Percentiles rank a stretch among this genome's conserved stretches.
Evolutionary conservation across 73 alveolate genomes (phyloP).

Genomic region (Paramecium pentaurelia): DNA sequence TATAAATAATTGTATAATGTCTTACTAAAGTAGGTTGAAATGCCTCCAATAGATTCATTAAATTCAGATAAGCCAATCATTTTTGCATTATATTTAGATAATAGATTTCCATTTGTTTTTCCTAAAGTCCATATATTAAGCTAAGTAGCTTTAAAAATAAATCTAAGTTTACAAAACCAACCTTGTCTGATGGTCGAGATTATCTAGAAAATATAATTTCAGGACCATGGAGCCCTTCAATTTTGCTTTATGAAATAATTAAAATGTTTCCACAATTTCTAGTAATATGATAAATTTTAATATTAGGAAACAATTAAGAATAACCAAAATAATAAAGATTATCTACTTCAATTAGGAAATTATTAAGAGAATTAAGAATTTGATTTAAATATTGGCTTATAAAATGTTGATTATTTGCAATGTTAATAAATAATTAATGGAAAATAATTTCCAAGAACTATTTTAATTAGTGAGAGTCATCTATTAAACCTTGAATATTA

Average conservation of each 20-base stretch:
- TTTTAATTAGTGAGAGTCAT: background rate
- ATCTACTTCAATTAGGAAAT: background rate
- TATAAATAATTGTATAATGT: background rate
- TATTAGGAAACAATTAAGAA: background rate
- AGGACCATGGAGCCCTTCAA: constrained; percentile 24
- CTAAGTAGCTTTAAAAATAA: background rate
- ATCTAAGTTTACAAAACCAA: background rate
- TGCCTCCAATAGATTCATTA: background rate
- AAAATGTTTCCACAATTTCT: background rate
- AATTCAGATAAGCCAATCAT: background rate
- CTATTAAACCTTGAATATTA: background rate
- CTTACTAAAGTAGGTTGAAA: background rate
- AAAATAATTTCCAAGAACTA: background rate
- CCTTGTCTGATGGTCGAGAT: constrained; percentile 32
- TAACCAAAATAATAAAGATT: background rate
- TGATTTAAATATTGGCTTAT: background rate
- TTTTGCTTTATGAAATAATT: background rate
- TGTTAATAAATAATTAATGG: background rate
- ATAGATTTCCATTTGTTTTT: constrained; percentile 16
- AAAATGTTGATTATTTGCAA: background rate
- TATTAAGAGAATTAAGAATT: background rate
- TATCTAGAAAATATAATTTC: background rate
- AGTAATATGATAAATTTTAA: background rate
- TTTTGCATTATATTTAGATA: background rate
- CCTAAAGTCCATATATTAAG: constrained; percentile 33